These are phyloP conservation scores for Pycnococcus provasolii DNA, from an alignment of 139 green algal genomes.

Conservation along the genomic window DNA sequence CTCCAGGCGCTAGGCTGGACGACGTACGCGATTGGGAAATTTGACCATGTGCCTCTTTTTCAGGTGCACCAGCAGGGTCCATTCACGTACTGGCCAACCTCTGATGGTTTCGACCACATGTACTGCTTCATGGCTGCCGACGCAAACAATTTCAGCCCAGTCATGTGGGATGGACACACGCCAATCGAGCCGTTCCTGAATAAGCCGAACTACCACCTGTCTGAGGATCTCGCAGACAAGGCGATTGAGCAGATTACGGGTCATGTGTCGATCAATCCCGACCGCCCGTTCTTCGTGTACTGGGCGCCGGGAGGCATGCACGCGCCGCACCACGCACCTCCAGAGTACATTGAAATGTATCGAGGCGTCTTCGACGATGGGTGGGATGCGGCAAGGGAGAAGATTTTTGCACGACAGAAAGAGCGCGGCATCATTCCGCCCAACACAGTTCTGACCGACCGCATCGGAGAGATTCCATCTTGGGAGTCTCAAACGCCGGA, in stretches of 20 bases:
- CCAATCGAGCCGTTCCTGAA: not conserved
- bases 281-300: not conserved
- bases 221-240: not conserved
- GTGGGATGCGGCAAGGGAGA: not conserved
- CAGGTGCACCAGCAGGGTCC: not conserved
- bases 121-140: slow-evolving; percentile 1
- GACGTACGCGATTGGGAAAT: not conserved
- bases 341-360: slow-evolving; percentile 2
- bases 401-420: not conserved
- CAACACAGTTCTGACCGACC: not conserved
- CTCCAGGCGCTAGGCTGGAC: not conserved
- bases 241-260: not conserved
- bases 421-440: not conserved
- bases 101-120: not conserved
- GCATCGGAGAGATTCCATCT: not conserved
- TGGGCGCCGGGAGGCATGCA: not conserved
- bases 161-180: not conserved
- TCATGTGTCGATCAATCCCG: not conserved
- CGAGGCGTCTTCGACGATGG: not conserved
- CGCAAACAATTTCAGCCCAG: not conserved
- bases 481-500: not conserved
- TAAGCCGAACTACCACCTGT: not conserved
- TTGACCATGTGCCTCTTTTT: not conserved
- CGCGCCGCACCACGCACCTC: not conserved
- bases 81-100: not conserved